Evolutionary conservation across 75 land plant genomes (phyloP), one percentile per base, ranked within the genome.

Genomic region (Pinus albicaulis): DNA sequence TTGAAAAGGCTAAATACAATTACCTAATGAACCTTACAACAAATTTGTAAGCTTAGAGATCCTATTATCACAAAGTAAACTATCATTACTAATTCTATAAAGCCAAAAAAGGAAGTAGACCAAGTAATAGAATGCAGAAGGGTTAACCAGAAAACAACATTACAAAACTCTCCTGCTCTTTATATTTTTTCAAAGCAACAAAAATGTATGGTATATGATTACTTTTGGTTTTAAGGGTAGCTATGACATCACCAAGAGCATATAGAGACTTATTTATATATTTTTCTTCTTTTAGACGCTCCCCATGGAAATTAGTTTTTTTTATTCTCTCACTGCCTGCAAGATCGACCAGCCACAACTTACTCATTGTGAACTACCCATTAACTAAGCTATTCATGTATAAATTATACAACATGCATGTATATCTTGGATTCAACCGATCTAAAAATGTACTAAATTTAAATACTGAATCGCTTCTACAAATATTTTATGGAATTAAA

Each of bases 291-390:
- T 93, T 96, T 10, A 96, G 92, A 57, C 94, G 81, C 3, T 96
- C 99, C 3, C 99, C 99, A 74, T 90, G 92, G 2, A 79, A 92
- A 76, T 96, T 94, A 71, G 91, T 93, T 76, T 89, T 93, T 74
- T 88, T 89, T 31, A 93, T 88, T 76, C 96, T 85, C 74, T 96
- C 96, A 79, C 98, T 94, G 20, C 99, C 96, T 6, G 96, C 94
- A 63, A 96, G 86, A 68, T 96, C 99, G 62, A 96, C 99, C 62
- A 96, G 87, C 98, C 94, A 93, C 19, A 96, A 87, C 79, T 93
- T 96, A 88, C 99, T 96, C 69, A 80, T 86, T 11, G 96, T 93
- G 78, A 86, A 85, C 57, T 88, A 88, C 4, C 94, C 96, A 74
- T 77, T 88, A 56, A 90, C 80, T 57, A 89, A 57, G 73, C 88